Conservation (phyloP, 176 grass and related monocot genomes). For the Oropetium thomaeum region DNA sequence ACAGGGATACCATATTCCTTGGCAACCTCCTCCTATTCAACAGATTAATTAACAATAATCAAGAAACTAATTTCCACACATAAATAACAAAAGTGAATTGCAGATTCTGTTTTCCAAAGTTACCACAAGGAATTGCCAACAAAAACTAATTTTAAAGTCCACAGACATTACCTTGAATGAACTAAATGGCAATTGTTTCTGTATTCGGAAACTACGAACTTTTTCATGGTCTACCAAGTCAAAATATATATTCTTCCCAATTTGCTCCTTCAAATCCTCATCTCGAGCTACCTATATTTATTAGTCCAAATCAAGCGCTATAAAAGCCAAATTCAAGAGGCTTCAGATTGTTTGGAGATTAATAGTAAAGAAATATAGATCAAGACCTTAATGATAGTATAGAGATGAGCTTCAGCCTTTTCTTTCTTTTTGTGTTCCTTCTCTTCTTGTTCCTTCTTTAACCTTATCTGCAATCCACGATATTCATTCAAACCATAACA, state of each 20-base stretch:
- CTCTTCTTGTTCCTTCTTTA: conserved; percentile 97
- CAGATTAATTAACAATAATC: conserved; percentile 4
- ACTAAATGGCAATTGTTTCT: conserved; percentile 78
- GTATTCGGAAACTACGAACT: conserved; percentile 81
- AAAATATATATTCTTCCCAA: conserved; percentile 86
- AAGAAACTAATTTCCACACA: background rate
- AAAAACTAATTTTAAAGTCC: conserved; percentile 22
- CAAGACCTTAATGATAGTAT: conserved; percentile 86
- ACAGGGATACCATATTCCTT: conserved; percentile 85
- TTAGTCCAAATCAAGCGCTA: background rate
- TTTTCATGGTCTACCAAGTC: conserved; percentile 95
- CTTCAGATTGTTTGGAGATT: conserved; percentile 9
- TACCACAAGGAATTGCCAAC: background rate
- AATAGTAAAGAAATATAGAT: conserved; percentile 5
- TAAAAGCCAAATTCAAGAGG: background rate
- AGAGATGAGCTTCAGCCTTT: conserved; percentile 92
- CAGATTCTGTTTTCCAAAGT: background rate
- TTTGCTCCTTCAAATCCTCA: conserved; percentile 73
- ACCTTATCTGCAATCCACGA: conserved; percentile 55
- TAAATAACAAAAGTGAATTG: background rate
- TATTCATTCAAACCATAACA: conserved; percentile 31
- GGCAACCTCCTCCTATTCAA: conserved; percentile 70
- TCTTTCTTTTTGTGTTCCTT: conserved; percentile 96
- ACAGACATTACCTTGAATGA: conserved; percentile 63
- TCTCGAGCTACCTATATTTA: conserved; percentile 63